Conservation (phyloP, 2,329 filamentous ascomycete species). For the Colletotrichum orbiculare region DNA sequence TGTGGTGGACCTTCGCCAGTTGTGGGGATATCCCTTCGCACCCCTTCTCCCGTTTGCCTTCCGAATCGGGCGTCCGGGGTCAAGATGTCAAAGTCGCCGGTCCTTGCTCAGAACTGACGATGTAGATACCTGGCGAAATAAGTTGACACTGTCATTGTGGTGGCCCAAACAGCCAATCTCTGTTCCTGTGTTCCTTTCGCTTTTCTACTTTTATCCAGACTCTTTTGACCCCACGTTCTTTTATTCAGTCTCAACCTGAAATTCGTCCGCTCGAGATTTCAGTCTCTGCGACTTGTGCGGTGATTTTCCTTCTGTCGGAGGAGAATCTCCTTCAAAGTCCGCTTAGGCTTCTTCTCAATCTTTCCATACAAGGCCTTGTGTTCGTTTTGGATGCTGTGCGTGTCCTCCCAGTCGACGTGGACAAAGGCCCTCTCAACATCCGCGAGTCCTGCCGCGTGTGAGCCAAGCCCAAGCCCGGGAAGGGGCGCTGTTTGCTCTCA, state of each 20-base stretch:
- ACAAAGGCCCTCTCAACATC: slow-evolving; percentile 58
- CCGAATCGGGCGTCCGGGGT: too few relatives aligned
- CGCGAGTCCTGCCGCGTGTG: slow-evolving; percentile 41
- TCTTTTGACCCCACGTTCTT: background rate
- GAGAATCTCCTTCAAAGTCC: slow-evolving; percentile 49
- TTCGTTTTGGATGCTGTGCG: slow-evolving; percentile 53
- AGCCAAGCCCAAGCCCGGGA: background rate
- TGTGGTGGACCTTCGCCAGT: too few relatives aligned
- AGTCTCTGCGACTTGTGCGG: slow-evolving; percentile 18
- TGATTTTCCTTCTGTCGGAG: slow-evolving; percentile 35
- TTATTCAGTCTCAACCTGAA: slow-evolving; percentile 9
- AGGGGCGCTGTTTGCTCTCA: slow-evolving; percentile 10
- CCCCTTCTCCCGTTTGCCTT: too few relatives aligned
- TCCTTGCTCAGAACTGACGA: too few relatives aligned
- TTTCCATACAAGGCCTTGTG: slow-evolving; percentile 55
- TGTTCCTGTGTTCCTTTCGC: background rate
- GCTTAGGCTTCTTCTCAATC: slow-evolving; percentile 43
- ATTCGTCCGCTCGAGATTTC: slow-evolving; percentile 18
- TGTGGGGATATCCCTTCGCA: too few relatives aligned
- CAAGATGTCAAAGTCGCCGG: too few relatives aligned
- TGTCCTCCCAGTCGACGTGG: slow-evolving; percentile 57
- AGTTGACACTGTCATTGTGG: too few relatives aligned
- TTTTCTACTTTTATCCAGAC: slow-evolving; percentile 6
- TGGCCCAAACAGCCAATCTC: slow-evolving; percentile 12
- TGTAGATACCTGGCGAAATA: too few relatives aligned